Base-by-base conservation (phyloP, 1,139 yeast genomes). In the Sugiyamaella neomexicana region DNA sequence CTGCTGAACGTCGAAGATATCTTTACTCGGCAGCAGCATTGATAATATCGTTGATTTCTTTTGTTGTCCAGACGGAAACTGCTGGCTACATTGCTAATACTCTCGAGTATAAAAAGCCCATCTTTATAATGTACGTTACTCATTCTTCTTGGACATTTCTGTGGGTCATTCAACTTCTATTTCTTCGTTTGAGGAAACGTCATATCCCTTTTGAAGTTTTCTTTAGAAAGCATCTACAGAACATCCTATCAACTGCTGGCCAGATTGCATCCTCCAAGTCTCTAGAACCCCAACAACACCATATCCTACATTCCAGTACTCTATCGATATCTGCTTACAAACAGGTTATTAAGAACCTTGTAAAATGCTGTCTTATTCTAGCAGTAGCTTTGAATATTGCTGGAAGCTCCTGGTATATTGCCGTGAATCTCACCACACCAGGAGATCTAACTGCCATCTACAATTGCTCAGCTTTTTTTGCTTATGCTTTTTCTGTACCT, bases 371-470 rank as follows among this genome's bases (percentile, higher is more conserved):
- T 9, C 70, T 77, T 2, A 53, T 78, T 2, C 72, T 86, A 38
- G 78, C 86, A 1, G 46, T 80, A 7, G 80, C 89, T 5, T 75
- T 89, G 57, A 87, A 88, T 9, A 61, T 82, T 2, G 96, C 96
- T 0, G 96, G 95, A 1, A 75, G 81, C 41, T 83, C 96, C 1
- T 89, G 97, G 97, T 89, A 88, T 67, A 80, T 87, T 15, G 85
- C 96, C 6, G 88, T 89, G 82, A 77, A 84, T 29, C 72, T 87
- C 68, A 85, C 96, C 1, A 86, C 90, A 39, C 89, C 96, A 0
- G 79, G 90, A 1, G 96, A 89, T 65, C 85, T 89, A 29, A 89
- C 96, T 2, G 96, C 96, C 8, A 89, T 89, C 59, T 89, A 89
- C 72, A 89, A 89, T 72, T 88, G 95, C 66, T 85, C 91, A 10